Base-by-base conservation (phyloP, 176 grass and related monocot species). In the Elaeis guineensis region DNA sequence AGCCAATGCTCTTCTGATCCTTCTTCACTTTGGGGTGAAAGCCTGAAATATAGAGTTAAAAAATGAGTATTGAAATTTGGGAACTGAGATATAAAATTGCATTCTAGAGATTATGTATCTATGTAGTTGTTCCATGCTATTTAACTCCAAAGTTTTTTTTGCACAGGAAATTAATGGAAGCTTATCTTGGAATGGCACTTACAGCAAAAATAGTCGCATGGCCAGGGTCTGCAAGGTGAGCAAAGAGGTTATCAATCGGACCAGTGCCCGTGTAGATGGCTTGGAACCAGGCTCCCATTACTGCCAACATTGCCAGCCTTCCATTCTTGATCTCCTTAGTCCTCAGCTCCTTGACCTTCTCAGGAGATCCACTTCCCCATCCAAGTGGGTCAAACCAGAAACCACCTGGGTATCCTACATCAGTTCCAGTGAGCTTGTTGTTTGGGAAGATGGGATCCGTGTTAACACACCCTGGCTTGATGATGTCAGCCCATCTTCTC, bases 271-370 rank as follows among this genome's bases (percentile, higher is more conserved):
- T 98, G 71, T 92, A 92, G 72, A 75, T 72, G 0, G 84, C 84
- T 78, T 98, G 93, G 68, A 92, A 91, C 87, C 87, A 98, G 24
- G 87, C 87, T 21, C 93, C 93, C 84, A 98, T 89, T 44, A 98
- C 88, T 21, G 93, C 93, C 66, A 92, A 72, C 93, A 98, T 98
- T 67, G 93, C 87, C 51, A 98, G 72, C 52, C 93, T 82, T 17
- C 93, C 93, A 60, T 98, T 98, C 84, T 98, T 92, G 71, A 98
- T 92, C 87, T 98, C 93, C 81, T 98, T 98, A 35, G 76, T 80
- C 69, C 84, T 83, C 63, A 98, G 77, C 66, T 98, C 93, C 78
- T 80, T 89, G 60, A 98, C 25, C 84, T 85, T 81, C 79, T 80
- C 88, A 2, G 87, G 81, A 24, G 75, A 78, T n/a, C 79, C 87